A percentile compares a stretch with the other conserved stretches of the same genome.
Evolutionary conservation across 176 grass and related monocot genomes (phyloP).

Genomic region (Ensete ventricosum): DNA sequence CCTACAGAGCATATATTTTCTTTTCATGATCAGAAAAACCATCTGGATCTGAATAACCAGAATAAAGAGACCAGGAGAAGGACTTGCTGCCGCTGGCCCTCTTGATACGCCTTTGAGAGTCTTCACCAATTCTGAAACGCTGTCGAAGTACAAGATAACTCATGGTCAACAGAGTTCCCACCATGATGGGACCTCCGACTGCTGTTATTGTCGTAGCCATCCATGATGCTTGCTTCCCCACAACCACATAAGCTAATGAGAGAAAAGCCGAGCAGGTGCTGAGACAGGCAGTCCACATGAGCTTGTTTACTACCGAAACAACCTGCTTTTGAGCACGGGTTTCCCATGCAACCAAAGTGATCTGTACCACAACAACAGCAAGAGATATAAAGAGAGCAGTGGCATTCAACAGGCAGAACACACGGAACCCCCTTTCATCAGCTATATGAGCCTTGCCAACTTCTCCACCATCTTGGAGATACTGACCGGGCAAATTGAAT

Average conservation of each 20-base stretch:
- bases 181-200: constrained; percentile 87
- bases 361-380: constrained; percentile 91
- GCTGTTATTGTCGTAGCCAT: constrained; percentile 75
- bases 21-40: constrained; percentile 87
- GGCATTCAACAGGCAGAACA: constrained; percentile 84
- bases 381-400: constrained; percentile 89
- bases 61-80: constrained; percentile 80
- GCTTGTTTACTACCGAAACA: constrained; percentile 88
- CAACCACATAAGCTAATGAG: constrained; percentile 86
- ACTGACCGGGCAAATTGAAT: constrained; percentile 94
- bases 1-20: constrained; percentile 84
- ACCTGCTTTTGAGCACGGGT: constrained; percentile 84
- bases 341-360: constrained; percentile 96
- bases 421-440: constrained; percentile 45
- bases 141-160: constrained; percentile 72
- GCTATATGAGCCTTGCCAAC: constrained; percentile 48
- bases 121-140: constrained; percentile 60
- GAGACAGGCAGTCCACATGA: constrained; percentile 93
- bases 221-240: constrained; percentile 67
- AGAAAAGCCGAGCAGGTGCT: constrained; percentile 80
- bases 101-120: constrained; percentile 71
- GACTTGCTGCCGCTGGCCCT: constrained; percentile 81
- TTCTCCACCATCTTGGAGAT: constrained; percentile 13
- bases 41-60: constrained; percentile 69
- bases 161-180: constrained; percentile 67